Percentiles rank a stretch among this genome's conserved stretches.
These are phyloP conservation scores for Puccinia horiana DNA, from an alignment of 1,284 basidiomycete species.

Conservation along the genomic window DNA sequence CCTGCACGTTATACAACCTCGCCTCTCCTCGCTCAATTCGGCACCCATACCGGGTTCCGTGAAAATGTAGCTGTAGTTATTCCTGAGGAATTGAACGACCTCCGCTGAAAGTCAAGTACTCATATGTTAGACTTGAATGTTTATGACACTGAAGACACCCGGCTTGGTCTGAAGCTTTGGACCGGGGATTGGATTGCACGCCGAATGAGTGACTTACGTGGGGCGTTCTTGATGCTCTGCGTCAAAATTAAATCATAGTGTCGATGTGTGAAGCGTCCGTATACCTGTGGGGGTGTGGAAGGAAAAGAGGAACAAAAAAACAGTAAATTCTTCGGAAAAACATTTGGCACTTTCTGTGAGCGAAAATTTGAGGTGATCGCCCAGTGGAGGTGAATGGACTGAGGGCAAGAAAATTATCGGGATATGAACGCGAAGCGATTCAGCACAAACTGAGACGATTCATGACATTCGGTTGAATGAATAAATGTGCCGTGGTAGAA, in stretches of 20 bases:
- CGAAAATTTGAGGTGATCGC: background rate
- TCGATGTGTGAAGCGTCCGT: constrained; percentile 47
- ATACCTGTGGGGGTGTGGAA: constrained; percentile 29
- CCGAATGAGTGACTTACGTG: constrained; percentile 29
- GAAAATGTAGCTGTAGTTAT: constrained; percentile 47
- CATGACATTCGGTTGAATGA: background rate
- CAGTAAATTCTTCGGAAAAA: background rate
- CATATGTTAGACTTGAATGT: background rate
- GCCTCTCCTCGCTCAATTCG: constrained; percentile 44
- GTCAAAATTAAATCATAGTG: constrained; percentile 49
- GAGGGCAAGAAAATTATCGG: background rate
- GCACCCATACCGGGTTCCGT: constrained; percentile 46
- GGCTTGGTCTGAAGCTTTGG: background rate
- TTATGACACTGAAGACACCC: background rate
- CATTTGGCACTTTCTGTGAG: background rate
- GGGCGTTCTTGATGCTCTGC: constrained; percentile 47
- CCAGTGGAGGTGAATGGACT: background rate
- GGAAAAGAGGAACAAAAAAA: background rate
- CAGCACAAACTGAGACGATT: background rate
- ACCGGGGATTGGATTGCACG: background rate
- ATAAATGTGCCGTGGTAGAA: background rate
- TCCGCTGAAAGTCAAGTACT: constrained; percentile 32
- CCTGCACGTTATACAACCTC: constrained; percentile 46
- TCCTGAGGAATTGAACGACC: constrained; percentile 45
- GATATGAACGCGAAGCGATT: background rate